Evolutionary conservation across 148 eudicot species (phyloP), one percentile per base, ranked within the genome.

Genomic region (Cornus florida): DNA sequence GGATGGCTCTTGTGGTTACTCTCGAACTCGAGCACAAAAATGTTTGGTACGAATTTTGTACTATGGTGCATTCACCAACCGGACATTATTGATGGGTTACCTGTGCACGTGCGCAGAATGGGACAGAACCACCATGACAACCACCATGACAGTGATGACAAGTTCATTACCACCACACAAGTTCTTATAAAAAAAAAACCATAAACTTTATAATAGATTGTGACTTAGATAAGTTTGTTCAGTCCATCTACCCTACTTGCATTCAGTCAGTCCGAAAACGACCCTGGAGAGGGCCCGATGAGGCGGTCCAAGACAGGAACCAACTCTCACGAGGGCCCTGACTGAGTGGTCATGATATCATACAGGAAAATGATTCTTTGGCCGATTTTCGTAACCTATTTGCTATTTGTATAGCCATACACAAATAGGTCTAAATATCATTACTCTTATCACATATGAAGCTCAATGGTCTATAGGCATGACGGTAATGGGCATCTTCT

Each of bases 401-500:
- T 57, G 64, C 64, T 57, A 17, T 4, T 57, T 57, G 64, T 28
- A 28, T 28, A 28, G 28, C 28, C 0, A 1, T 0, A 28, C 28
- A 28, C 28, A 1, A 57, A 35, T 2, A 2, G 64, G 20, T 2
- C 20, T 10, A 57, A 10, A 20, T 57, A 2, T 8, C 7, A 4
- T 4, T 35, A 35, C 38, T 2, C n/a, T 35, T 2, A 35, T 35
- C 7, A 4, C 0, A 43, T 43, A 32, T 74, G 57, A 14, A 59
- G 53, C 62, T 71, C 22, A 69, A 10, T 75, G 43, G 69, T 59
- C 72, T 59, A 79, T 77, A 20, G 90, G 85, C 71, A 72, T 75
- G 83, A 91, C 82, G n/a, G 83, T 81, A 85, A 95, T 89, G 1
- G 97, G 94, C 39, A 95, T 85, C 87, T 82, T 91, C 81, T 84